phyloP scores from a whole-genome alignment of 345 rosid species.

The Lepidium didymum region DNA sequence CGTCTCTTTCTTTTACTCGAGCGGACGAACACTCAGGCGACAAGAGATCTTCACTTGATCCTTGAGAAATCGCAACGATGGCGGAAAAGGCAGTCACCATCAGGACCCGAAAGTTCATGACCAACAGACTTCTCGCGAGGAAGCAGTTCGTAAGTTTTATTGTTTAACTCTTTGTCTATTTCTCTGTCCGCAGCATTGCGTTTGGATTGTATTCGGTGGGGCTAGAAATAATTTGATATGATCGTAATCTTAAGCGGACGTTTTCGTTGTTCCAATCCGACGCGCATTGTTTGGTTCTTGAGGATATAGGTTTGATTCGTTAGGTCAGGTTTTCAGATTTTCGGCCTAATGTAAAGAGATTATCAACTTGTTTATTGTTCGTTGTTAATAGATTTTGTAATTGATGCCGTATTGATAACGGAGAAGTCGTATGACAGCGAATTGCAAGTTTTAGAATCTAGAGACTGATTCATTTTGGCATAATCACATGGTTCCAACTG shows the following conservation, averaged over 20 bases:
- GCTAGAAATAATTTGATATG: neutral
- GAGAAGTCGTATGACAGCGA: neutral
- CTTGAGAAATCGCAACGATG: slow-evolving; percentile 33
- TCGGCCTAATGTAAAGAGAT: neutral
- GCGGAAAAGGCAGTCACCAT: slow-evolving; percentile 92
- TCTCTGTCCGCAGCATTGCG: neutral
- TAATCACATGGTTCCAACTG: neutral
- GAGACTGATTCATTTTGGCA: neutral
- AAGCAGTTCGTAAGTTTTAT: slow-evolving; percentile 77
- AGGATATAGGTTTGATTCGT: neutral
- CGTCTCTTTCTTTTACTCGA: neutral
- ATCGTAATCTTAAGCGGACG: neutral
- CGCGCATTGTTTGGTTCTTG: neutral
- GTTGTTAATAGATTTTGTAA: neutral
- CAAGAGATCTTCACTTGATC: slow-evolving; percentile 11
- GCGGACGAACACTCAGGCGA: slow-evolving; percentile 26
- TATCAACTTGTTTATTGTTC: neutral
- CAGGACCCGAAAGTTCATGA: slow-evolving; percentile 91
- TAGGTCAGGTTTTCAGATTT: neutral
- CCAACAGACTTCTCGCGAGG: slow-evolving; percentile 97
- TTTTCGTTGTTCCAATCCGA: neutral
- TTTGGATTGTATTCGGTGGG: neutral
- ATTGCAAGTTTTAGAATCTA: neutral
- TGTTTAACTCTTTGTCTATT: neutral
- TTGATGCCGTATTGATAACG: neutral